Base-by-base conservation (phyloP, 202 grass and related monocot species). In the Digitaria exilis region DNA sequence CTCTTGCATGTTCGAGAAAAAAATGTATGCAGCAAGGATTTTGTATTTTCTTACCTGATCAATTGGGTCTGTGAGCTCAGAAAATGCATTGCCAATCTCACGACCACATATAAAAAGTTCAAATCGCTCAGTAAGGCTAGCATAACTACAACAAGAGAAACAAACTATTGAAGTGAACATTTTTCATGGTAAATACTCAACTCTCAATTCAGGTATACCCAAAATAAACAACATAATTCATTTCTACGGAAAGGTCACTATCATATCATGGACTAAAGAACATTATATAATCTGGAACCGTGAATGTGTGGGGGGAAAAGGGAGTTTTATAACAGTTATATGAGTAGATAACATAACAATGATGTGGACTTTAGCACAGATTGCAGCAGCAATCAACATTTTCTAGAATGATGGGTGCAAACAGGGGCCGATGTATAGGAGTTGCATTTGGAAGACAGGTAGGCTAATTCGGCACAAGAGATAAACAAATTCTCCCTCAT, bases 51-150 rank as follows among this genome's bases (percentile, higher is more conserved):
- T 31, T 78, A 98, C 96, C 91, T 99, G 96, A 89, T 99, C 96
- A 75, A 99, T 88, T 49, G 96, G 96, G 82, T 99, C 96, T 59
- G 96, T 98, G 69, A 99, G 96, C 84, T 99, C 96, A 76, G 93
- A 98, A 89, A 98, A 98, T 39, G 96, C 96, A 90, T 98, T 98
- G 76, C 90, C 93, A 92, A 98, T 94, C 82, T 98, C 96, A 88
- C 91, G 96, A 26, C 96, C 96, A 90, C 91, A 99, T 69, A 99
- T 84, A 56, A 89, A 99, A 43, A 96, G 91, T 92, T 99, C 96
- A 85, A 99, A 99, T 71, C 96, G 75, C 56, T 99, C 96, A 15
- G 93, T 99, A 80, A 99, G 94, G 73, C 91, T 93, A 85, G 80
- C 69, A 78, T 65, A 48, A 78, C 96, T 99, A 75, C 50, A 80